Base-by-base conservation (phyloP, 768 basidiomycete species). In the Leccinum subtestaceum region DNA sequence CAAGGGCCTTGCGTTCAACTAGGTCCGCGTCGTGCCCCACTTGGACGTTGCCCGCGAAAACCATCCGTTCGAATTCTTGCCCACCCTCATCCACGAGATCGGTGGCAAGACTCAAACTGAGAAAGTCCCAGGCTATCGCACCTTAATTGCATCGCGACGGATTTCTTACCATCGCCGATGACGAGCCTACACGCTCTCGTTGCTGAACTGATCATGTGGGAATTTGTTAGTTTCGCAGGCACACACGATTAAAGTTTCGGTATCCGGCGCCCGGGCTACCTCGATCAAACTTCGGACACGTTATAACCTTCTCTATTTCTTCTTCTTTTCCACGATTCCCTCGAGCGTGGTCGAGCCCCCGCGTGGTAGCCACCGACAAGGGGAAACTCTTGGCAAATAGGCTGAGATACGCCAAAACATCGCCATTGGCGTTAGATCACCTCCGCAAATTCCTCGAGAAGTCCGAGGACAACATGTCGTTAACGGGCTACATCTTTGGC, bases 41-140 rank as follows among this genome's bases (percentile, higher is more conserved):
- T 71, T 73, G 1, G 66, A 71, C 7, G 61, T 32, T 25, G 72
- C 73, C n/a, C 63, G 63, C 46, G 60, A 66, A 3, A 32, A 70
- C 53, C 70, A 74, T 34, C 69, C 64, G 10, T 74, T 74, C 25
- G 73, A 66, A 21, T 74, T 69, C 57, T 17, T 74, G 13, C 72
- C 73, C 46, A 69, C 72, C 1, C 70, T 72, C 53, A 15, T 71
- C 62, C 32, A 12, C 32, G 32, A 32, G 32, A 65, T 72, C 58
- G 13, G 32, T 36, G 34, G 13, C 67, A 69, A 53, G 56, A 68
- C 54, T 72, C n/a, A 69, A 62, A 34, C 53, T 74, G 52, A 57
- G 71, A 31, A 72, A 72, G 49, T 69, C 65, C 2, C 56, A 60
- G 40, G 69, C 72, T 69, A 72, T 34, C 68, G 63, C 53, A 52